Evolutionary conservation across 78 protist species (phyloP).

Genomic region (Diacronema lutheri): DNA sequence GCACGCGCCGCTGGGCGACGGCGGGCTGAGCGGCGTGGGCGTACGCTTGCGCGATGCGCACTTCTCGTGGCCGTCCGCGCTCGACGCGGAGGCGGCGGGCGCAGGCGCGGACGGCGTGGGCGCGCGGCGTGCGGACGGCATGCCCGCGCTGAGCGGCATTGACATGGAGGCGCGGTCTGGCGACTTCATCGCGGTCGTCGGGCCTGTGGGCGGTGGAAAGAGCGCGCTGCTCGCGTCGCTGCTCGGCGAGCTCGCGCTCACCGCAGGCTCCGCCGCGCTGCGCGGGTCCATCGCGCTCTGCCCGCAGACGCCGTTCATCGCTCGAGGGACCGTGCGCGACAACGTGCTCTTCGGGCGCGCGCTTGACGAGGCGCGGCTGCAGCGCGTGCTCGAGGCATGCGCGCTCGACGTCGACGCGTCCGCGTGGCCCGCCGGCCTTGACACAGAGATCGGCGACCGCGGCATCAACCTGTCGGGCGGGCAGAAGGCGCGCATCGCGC

Average conservation of each 20-base stretch:
- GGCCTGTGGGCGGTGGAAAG: slow-evolving; percentile 59
- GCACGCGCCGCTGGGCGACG: background rate
- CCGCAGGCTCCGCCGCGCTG: background rate
- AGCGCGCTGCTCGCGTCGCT: slow-evolving; percentile 32
- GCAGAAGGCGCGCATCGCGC: slow-evolving; percentile 38
- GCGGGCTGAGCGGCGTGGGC: background rate
- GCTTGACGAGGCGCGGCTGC: slow-evolving; percentile 61
- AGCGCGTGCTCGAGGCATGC: slow-evolving; percentile 67
- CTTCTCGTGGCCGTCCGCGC: background rate
- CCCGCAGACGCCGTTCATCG: slow-evolving; percentile 60
- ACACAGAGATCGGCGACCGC: slow-evolving; percentile 65
- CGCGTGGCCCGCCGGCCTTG: slow-evolving; percentile 39
- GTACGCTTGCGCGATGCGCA: background rate
- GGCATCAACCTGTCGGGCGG: slow-evolving; percentile 75
- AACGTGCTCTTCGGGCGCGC: slow-evolving; percentile 79
- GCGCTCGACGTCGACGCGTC: slow-evolving; percentile 66
- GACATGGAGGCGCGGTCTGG: background rate
- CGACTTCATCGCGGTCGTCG: background rate
- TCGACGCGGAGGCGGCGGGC: background rate
- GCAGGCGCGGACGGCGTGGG: background rate
- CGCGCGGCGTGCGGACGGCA: background rate
- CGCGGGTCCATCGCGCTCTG: background rate
- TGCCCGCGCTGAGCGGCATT: background rate
- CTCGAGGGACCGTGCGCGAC: slow-evolving; percentile 71
- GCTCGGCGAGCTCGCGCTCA: slow-evolving; percentile 37